Evolutionary conservation across 805 yeast species (phyloP).

Genomic region (Maudiozyma barnettii): DNA sequence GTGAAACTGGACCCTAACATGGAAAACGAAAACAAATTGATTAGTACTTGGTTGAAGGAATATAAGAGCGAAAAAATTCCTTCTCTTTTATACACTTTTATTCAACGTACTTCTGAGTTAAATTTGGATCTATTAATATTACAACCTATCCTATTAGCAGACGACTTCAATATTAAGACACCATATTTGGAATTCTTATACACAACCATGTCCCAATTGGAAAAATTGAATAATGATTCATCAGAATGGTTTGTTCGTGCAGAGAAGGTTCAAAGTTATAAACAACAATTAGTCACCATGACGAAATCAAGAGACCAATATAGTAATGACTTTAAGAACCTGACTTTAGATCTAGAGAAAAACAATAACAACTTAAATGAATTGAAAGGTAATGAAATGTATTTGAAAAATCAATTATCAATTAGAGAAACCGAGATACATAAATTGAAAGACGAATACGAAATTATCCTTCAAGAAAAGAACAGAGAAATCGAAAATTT

Average conservation of each 20-base stretch:
- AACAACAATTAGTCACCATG: neutral
- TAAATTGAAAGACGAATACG: neutral
- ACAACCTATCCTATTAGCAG: slow-evolving; percentile 81
- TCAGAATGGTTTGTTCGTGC: slow-evolving; percentile 24
- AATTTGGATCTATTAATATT: slow-evolving; percentile 65
- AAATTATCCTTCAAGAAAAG: neutral
- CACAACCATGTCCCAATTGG: slow-evolving; percentile 59
- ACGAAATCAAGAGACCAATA: slow-evolving; percentile 2
- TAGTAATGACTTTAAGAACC: neutral
- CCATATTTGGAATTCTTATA: slow-evolving; percentile 85
- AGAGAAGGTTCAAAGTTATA: slow-evolving; percentile 1
- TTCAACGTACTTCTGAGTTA: slow-evolving; percentile 35
- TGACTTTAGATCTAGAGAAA: neutral
- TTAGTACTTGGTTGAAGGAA: slow-evolving; percentile 41
- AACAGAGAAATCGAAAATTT: neutral
- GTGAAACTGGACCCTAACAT: slow-evolving; percentile 51
- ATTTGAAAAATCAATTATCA: neutral
- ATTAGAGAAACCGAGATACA: neutral
- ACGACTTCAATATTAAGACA: slow-evolving; percentile 72
- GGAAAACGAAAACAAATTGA: slow-evolving; percentile 51
- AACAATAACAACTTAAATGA: neutral
- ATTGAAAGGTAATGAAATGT: neutral
- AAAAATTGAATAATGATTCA: slow-evolving; percentile 36
- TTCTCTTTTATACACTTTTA: slow-evolving; percentile 53
- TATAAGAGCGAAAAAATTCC: slow-evolving; percentile 36